phyloP scores from a whole-genome alignment of 768 basidiomycete species.

The Boletus tylopilopsis region DNA sequence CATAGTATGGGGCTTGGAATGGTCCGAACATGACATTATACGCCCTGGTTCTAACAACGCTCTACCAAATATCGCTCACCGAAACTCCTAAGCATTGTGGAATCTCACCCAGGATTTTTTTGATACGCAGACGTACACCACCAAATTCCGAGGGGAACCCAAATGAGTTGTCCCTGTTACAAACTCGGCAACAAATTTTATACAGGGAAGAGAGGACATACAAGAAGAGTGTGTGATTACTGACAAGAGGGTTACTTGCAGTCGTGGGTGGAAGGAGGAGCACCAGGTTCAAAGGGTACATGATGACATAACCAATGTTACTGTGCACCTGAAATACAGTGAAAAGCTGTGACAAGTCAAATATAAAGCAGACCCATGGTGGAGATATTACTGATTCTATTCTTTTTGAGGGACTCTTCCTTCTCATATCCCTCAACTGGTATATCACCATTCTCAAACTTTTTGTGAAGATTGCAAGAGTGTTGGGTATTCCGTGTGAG shows the following conservation, averaged over 20 bases:
- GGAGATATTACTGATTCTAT: conserved; percentile 79
- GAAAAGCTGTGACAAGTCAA: neutral
- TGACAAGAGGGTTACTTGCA: conserved; percentile 54
- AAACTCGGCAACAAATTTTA: neutral
- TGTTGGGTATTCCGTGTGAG: conserved; percentile 75
- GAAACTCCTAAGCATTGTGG: conserved; percentile 86
- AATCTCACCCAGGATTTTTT: conserved; percentile 34
- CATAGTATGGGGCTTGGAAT: conserved; percentile 86
- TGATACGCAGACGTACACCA: conserved; percentile 59
- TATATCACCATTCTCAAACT: conserved; percentile 58
- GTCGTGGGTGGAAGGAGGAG: conserved; percentile 54
- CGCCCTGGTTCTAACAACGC: conserved; percentile 41
- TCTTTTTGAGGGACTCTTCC: conserved; percentile 81
- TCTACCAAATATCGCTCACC: conserved; percentile 38
- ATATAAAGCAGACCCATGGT: conserved; percentile 39
- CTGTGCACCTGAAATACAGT: conserved; percentile 56
- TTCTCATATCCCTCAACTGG: conserved; percentile 69
- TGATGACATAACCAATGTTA: conserved; percentile 70
- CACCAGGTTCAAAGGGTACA: conserved; percentile 62
- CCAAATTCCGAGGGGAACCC: conserved; percentile 81
- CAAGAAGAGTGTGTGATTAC: conserved; percentile 74
- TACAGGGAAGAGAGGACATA: conserved; percentile 30
- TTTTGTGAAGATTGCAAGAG: conserved; percentile 50
- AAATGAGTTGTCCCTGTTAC: conserved; percentile 58
- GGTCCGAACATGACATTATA: conserved; percentile 79